Conservation (phyloP, 2,329 filamentous ascomycete species). For the Pyrenophora teres region DNA sequence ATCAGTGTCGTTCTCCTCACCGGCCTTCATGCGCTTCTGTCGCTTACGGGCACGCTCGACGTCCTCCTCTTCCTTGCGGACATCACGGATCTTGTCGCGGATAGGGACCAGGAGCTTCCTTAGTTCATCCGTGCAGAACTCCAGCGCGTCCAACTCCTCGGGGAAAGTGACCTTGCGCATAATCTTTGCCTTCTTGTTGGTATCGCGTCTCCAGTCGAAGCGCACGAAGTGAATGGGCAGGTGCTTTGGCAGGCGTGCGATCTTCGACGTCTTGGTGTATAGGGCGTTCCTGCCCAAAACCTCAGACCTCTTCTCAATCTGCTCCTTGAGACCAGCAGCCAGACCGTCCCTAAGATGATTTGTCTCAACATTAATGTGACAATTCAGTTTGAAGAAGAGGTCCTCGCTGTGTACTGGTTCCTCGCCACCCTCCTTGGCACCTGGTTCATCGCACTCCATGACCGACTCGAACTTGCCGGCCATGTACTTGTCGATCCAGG, state of each 20-base stretch:
- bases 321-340: slow-evolving; percentile 77
- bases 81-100: slow-evolving; percentile 93
- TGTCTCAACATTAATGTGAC: slow-evolving; percentile 84
- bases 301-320: slow-evolving; percentile 87
- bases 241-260: slow-evolving; percentile 90
- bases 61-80: slow-evolving; percentile 93
- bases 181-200: slow-evolving; percentile 98
- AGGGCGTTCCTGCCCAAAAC: slow-evolving; percentile 75
- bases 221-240: slow-evolving; percentile 96
- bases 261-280: slow-evolving; percentile 91
- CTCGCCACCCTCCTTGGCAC: slow-evolving; percentile 75
- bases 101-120: slow-evolving; percentile 83
- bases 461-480: slow-evolving; percentile 77
- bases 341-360: slow-evolving; percentile 94
- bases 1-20: slow-evolving; percentile 57
- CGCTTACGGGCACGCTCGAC: slow-evolving; percentile 89
- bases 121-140: slow-evolving; percentile 93
- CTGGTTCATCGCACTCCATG: slow-evolving; percentile 82
- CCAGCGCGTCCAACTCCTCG: slow-evolving; percentile 86
- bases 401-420: slow-evolving; percentile 70
- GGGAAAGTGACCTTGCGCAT: slow-evolving; percentile 99
- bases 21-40: slow-evolving; percentile 72
- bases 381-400: slow-evolving; percentile 88
- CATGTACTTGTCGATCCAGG: slow-evolving; percentile 91
- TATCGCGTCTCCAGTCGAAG: slow-evolving; percentile 96